Base-by-base conservation (phyloP, 441 rosid genomes). In the Adansonia madagascariensis region DNA sequence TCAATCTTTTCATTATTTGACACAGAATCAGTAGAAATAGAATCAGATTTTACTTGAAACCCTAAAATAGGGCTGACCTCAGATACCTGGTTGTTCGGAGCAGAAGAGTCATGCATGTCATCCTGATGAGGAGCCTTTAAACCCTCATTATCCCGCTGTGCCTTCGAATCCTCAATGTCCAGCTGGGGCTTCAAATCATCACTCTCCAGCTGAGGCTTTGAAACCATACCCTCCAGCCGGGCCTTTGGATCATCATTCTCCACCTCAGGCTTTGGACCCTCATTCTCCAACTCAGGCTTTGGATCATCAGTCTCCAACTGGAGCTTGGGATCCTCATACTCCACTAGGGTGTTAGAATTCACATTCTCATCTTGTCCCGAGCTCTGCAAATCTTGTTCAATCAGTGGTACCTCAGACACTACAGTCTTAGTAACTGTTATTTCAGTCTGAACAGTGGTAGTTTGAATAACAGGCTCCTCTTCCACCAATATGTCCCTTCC, bases 31-130 rank as follows among this genome's bases (percentile, higher is more conserved):
- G 96, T 86, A 94, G 92, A 88, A 92, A 94, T 86, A 89, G 96
- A 91, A 92, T 93, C 98, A 93, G 92, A 97, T 89, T 91, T 94
- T 94, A 92, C 95, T 93, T 89, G 96, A 92, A 85, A 85, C 94
- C 98, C 99, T 91, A 93, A 86, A 86, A 71, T 87, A 70, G 94
- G 88, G 96, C 85, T 94, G 93, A 94, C 99, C 95, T 91, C 98
- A 85, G 98, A 89, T 96, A 96, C 99, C 99, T 93, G 98, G 90
- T 90, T 90, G 77, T 79, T 79, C 52, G 87, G 84, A 79, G 97
- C 86, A 91, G 98, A 77, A 46, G 82, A 59, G 77, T 86, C 91
- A 77, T 69, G 85, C 86, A 68, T n/a, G 80, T 80, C 84, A 82
- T 87, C 90, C 76, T 87, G 81, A 49, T 66, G 81, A 12, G 76